Percentiles rank a stretch among this genome's conserved stretches.
Evolutionary conservation across 495 filamentous ascomycete genomes (phyloP).

Genomic region (Talaromyces proteolyticus): DNA sequence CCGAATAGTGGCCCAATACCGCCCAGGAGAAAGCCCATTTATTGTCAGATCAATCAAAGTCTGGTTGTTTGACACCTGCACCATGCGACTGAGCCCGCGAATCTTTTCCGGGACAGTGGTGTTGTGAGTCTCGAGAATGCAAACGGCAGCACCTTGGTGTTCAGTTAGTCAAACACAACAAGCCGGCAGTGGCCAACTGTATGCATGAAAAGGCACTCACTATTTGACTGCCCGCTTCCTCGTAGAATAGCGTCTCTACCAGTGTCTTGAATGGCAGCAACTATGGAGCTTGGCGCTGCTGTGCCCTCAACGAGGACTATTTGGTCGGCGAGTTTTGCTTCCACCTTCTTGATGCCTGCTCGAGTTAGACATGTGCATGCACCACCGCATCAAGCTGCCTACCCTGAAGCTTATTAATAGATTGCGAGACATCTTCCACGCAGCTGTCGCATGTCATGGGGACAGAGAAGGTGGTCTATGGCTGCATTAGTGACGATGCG

Average conservation of each 20-base stretch:
- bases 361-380: not conserved
- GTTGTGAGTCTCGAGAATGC: conserved; percentile 90
- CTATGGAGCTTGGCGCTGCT: conserved; percentile 83
- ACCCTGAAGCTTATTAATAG: conserved; percentile 69
- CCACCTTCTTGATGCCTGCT: conserved; percentile 40
- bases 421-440: conserved; percentile 73
- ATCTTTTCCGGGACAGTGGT: conserved; percentile 52
- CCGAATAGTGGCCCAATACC: conserved; percentile 76
- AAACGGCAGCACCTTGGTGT: conserved; percentile 77
- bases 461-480: conserved; percentile 87
- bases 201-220: conserved; percentile 49
- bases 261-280: conserved; percentile 79
- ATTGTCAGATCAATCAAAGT: conserved; percentile 86
- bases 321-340: conserved; percentile 42
- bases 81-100: conserved; percentile 73
- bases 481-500: not conserved
- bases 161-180: not conserved
- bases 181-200: not conserved
- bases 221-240: conserved; percentile 78
- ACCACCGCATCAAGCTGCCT: conserved; percentile 5
- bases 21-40: conserved; percentile 75
- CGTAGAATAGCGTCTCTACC: conserved; percentile 92
- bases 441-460: conserved; percentile 87
- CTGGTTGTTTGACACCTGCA: conserved; percentile 66
- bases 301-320: conserved; percentile 42